These are phyloP conservation scores for Brasilioporus rufonigricans DNA, from an alignment of 768 basidiomycete genomes.

Conservation along the genomic window DNA sequence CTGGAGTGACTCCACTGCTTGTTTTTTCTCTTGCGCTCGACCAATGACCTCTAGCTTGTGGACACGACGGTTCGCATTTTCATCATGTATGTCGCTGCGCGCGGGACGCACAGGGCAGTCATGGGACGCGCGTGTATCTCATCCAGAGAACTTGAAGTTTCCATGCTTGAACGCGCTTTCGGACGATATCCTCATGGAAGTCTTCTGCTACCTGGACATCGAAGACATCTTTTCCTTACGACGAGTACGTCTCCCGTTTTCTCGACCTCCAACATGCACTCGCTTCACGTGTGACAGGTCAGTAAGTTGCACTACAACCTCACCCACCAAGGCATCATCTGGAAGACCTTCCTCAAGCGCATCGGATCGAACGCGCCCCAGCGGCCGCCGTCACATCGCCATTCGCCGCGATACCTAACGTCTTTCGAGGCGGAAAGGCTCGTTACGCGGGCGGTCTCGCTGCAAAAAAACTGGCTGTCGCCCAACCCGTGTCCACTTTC, in stretches of 20 bases:
- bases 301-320: conserved; percentile 58
- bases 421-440: conserved; percentile 51
- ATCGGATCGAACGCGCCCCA: conserved; percentile 59
- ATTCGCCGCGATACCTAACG: conserved; percentile 33
- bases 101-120: conserved; percentile 15
- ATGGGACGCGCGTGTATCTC: conserved; percentile 26
- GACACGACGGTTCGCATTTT: conserved; percentile 20
- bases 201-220: conserved; percentile 36
- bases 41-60: conserved; percentile 26
- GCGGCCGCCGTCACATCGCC: conserved; percentile 55
- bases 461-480: conserved; percentile 59
- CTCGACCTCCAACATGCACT: not conserved
- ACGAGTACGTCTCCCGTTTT: conserved; percentile 26
- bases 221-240: conserved; percentile 38
- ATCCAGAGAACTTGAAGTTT: conserved; percentile 21
- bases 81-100: conserved; percentile 14
- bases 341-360: conserved; percentile 60
- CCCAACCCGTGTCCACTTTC: conserved; percentile 34
- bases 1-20: not conserved
- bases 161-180: conserved; percentile 32
- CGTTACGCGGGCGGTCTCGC: conserved; percentile 56
- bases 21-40: conserved; percentile 9
- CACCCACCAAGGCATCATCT: conserved; percentile 65
- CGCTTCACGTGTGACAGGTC: conserved; percentile 38
- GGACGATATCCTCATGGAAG: conserved; percentile 39